These are phyloP conservation scores for Penicillium sp. DNA, from an alignment of 2,329 filamentous ascomycete genomes.

Conservation along the genomic window DNA sequence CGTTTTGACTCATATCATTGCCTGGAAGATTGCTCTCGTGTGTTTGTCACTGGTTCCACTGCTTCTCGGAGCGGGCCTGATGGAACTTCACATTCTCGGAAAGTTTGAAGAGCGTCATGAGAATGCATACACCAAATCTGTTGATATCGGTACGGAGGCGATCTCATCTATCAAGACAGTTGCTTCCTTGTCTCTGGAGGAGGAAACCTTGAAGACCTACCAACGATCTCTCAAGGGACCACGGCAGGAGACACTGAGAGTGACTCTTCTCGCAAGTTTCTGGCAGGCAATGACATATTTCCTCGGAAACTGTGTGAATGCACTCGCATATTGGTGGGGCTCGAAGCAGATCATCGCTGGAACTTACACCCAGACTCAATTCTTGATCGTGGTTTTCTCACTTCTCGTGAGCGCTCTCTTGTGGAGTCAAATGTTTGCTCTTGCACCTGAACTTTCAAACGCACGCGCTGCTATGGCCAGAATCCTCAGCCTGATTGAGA, in stretches of 20 bases:
- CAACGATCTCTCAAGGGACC: slow-evolving; percentile 42
- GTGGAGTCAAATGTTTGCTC: slow-evolving; percentile 67
- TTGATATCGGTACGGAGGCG: slow-evolving; percentile 49
- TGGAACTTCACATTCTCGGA: slow-evolving; percentile 59
- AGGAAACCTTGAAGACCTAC: slow-evolving; percentile 44
- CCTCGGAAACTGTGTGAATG: slow-evolving; percentile 61
- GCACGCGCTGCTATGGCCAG: slow-evolving; percentile 57
- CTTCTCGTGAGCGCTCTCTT: slow-evolving; percentile 67
- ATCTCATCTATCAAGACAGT: slow-evolving; percentile 49
- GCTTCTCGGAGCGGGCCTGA: slow-evolving; percentile 61
- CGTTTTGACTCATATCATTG: slow-evolving; percentile 62
- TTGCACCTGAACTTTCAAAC: slow-evolving; percentile 67
- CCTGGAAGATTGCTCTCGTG: slow-evolving; percentile 71
- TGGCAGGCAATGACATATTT: slow-evolving; percentile 43
- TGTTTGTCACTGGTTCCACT: slow-evolving; percentile 64
- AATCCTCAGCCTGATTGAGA: slow-evolving; percentile 44
- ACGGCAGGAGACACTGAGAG: slow-evolving; percentile 45
- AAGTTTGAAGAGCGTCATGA: slow-evolving; percentile 52
- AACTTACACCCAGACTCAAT: slow-evolving; percentile 60
- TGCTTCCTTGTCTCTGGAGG: slow-evolving; percentile 47
- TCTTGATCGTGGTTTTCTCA: slow-evolving; percentile 67
- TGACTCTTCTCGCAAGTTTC: slow-evolving; percentile 43
- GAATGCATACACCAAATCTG: slow-evolving; percentile 47
- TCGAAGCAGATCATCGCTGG: slow-evolving; percentile 63
- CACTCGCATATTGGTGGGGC: slow-evolving; percentile 76